These are phyloP conservation scores for Trypanosoma scelopori DNA, from an alignment of 208 protist species.

Conservation along the genomic window DNA sequence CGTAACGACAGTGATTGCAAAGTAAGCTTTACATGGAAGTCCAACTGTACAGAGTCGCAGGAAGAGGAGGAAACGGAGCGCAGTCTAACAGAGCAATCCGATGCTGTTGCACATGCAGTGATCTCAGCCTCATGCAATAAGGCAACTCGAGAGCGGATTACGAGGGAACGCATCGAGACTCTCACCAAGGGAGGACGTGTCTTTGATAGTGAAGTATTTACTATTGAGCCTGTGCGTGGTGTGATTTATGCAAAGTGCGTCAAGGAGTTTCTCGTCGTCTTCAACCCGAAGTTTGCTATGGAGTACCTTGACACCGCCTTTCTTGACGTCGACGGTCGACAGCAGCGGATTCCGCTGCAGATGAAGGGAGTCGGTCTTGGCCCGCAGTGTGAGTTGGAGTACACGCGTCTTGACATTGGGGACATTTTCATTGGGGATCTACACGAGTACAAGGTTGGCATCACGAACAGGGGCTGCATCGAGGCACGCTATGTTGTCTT, in stretches of 20 bases:
- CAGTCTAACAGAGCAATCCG: constrained; percentile 15
- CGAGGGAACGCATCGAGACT: constrained; percentile 5
- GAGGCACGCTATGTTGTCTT: constrained; percentile 87
- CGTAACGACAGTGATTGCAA: constrained; percentile 84
- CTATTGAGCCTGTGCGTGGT: constrained; percentile 83
- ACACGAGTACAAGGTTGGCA: constrained; percentile 89
- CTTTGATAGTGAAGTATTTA: constrained; percentile 87
- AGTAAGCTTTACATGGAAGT: constrained; percentile 85
- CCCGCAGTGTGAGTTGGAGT: constrained; percentile 90
- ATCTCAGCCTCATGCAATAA: constrained; percentile 11
- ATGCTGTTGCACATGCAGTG: constrained; percentile 12
- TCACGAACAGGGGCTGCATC: constrained; percentile 92
- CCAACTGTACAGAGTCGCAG: constrained; percentile 30
- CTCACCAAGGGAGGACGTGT: constrained; percentile 27
- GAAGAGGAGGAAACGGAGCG: constrained; percentile 8
- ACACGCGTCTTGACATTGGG: constrained; percentile 87
- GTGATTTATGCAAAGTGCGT: constrained; percentile 75
- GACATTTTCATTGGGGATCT: constrained; percentile 94
- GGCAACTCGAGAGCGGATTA: constrained; percentile 21
- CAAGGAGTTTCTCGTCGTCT: constrained; percentile 88
- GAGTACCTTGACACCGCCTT: constrained; percentile 72
- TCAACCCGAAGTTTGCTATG: constrained; percentile 86
- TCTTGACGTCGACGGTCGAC: constrained; percentile 77
- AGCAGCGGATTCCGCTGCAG: constrained; percentile 72
- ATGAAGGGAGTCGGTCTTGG: constrained; percentile 84